Evolutionary conservation across 371 early-diverging fungal genomes (phyloP).

Genomic region (Ordospora colligata): DNA sequence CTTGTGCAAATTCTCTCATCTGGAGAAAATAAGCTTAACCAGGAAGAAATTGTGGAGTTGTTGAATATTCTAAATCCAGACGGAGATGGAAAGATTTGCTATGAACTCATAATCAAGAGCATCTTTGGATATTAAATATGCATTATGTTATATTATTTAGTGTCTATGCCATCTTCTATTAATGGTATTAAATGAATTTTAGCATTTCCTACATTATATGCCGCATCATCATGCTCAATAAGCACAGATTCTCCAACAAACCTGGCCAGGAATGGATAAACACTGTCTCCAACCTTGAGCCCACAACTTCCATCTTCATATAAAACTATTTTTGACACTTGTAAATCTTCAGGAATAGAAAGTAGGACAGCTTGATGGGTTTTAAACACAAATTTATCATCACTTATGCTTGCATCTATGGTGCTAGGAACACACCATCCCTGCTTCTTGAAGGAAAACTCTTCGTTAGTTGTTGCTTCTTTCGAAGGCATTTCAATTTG

Average conservation of each 20-base stretch:
- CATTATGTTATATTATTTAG: not conserved
- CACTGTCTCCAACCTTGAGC: not conserved
- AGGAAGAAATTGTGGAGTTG: constrained; percentile 45
- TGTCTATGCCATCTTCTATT: not conserved
- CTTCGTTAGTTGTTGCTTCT: not conserved
- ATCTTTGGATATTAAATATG: constrained; percentile 11
- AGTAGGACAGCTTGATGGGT: not conserved
- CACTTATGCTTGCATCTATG: not conserved
- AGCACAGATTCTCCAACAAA: not conserved
- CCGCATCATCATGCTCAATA: constrained; percentile 3
- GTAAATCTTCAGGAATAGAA: not conserved
- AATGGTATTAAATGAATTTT: not conserved
- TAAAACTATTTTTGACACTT: not conserved
- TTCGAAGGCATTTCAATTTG: not conserved
- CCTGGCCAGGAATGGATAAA: not conserved
- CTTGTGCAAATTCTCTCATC: constrained; percentile 41
- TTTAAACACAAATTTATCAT: not conserved
- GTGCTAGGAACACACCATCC: not conserved
- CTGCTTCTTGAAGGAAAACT: not conserved
- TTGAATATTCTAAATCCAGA: constrained; percentile 43
- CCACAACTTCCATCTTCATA: constrained; percentile 32
- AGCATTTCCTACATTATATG: not conserved
- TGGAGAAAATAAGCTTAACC: constrained; percentile 19
- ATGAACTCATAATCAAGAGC: constrained; percentile 24
- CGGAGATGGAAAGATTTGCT: constrained; percentile 52